Conservation (phyloP, 495 filamentous ascomycete species). For the Beverwykella pulmonaria region DNA sequence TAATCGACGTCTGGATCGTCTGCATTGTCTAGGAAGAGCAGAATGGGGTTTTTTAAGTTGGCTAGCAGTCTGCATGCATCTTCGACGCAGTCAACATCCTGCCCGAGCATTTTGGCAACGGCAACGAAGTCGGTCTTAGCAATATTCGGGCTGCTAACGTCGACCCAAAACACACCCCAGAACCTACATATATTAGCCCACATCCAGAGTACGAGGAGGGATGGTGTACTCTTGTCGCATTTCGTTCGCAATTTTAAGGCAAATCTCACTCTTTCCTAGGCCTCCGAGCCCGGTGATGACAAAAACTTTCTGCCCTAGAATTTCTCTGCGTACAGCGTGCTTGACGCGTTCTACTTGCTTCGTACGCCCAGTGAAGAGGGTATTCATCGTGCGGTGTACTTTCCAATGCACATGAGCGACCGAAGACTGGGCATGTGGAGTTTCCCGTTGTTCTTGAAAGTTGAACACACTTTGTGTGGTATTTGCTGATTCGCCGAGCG, state of each 20-base stretch:
- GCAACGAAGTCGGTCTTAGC: slow-evolving; percentile 18
- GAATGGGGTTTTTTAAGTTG: too few relatives aligned
- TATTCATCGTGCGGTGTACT: slow-evolving; percentile 16
- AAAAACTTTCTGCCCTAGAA: slow-evolving; percentile 19
- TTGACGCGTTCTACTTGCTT: slow-evolving; percentile 14
- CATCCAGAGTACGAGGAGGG: background rate
- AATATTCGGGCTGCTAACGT: slow-evolving; percentile 15
- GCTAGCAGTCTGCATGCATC: too few relatives aligned
- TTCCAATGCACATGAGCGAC: slow-evolving; percentile 24
- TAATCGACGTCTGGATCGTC: slow-evolving; percentile 35
- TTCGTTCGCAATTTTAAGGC: slow-evolving; percentile 21
- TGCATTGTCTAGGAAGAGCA: slow-evolving; percentile 34
- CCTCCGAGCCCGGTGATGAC: slow-evolving; percentile 30
- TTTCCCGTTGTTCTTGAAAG: too few relatives aligned
- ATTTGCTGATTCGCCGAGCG: too few relatives aligned
- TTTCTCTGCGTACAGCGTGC: background rate
- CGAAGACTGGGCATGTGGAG: too few relatives aligned
- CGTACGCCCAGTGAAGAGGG: slow-evolving; percentile 14
- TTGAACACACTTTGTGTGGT: too few relatives aligned
- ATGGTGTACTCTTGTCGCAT: slow-evolving; percentile 24
- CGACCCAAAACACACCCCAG: slow-evolving; percentile 35
- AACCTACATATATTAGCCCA: slow-evolving; percentile 17
- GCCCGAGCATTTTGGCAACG: slow-evolving; percentile 17
- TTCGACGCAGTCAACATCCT: too few relatives aligned
- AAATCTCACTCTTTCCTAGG: slow-evolving; percentile 31